Conservation (phyloP, 164 flowering plant genomes). For the Piper longum region DNA sequence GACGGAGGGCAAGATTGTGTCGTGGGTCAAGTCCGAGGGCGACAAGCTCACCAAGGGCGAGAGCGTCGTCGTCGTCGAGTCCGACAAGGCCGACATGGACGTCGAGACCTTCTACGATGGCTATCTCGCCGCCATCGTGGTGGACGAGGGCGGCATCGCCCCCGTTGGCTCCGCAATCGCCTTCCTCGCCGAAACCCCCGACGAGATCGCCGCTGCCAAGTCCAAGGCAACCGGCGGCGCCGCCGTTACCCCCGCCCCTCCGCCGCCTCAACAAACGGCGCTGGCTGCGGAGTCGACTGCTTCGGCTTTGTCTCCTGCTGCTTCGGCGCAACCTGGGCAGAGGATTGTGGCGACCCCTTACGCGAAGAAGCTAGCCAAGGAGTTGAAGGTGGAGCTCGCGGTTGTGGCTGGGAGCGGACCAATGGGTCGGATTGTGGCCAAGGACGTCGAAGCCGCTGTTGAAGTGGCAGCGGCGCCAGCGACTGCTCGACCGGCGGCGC, state of each 20-base stretch:
- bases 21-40: conserved; percentile 91
- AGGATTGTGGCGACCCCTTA: conserved; percentile 87
- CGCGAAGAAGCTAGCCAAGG: conserved; percentile 91
- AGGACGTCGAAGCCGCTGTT: conserved; percentile 78
- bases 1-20: conserved; percentile 95
- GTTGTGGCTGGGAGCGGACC: conserved; percentile 71
- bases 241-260: neutral
- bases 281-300: conserved; percentile 1
- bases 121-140: conserved; percentile 76
- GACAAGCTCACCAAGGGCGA: conserved; percentile 84
- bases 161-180: conserved; percentile 98
- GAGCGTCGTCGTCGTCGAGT: conserved; percentile 91
- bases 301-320: conserved; percentile 3
- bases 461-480: conserved; percentile 13
- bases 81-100: conserved; percentile 98
- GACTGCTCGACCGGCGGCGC: neutral
- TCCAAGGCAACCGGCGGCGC: conserved; percentile 24
- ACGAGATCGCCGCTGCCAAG: conserved; percentile 60
- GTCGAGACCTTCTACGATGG: conserved; percentile 98
- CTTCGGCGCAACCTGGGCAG: conserved; percentile 63
- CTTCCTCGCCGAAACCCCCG: conserved; percentile 74
- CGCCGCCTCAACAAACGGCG: conserved; percentile 2
- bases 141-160: conserved; percentile 84
- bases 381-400: conserved; percentile 68
- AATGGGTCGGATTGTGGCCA: conserved; percentile 77